A percentile compares a stretch with the other conserved stretches of the same genome.
These are phyloP conservation scores for Kalmusia sp. DNA, from an alignment of 2,329 filamentous ascomycete species.

Conservation along the genomic window DNA sequence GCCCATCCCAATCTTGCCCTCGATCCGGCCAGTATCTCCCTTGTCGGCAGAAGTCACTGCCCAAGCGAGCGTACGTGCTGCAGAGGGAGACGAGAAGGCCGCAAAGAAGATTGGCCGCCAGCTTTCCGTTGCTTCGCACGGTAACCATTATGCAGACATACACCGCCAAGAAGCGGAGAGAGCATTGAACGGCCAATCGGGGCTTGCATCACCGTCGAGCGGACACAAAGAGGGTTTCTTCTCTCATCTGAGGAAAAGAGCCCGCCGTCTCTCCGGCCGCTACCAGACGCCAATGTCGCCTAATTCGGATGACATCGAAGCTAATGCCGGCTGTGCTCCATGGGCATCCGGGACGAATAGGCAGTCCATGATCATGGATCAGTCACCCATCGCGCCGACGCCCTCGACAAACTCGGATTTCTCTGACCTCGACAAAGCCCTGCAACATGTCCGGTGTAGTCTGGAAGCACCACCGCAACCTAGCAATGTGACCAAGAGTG, in stretches of 20 bases:
- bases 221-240: constrained; percentile 97
- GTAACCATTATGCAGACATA: constrained; percentile 89
- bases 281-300: constrained; percentile 84
- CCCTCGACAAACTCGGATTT: constrained; percentile 59
- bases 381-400: constrained; percentile 56
- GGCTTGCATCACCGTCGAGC: constrained; percentile 76
- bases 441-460: constrained; percentile 67
- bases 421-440: constrained; percentile 66
- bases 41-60: constrained; percentile 92
- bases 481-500: constrained; percentile 34
- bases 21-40: constrained; percentile 93
- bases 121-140: constrained; percentile 87
- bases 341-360: constrained; percentile 81
- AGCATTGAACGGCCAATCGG: constrained; percentile 82
- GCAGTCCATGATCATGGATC: constrained; percentile 78
- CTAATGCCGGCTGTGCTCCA: constrained; percentile 88
- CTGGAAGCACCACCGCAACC: constrained; percentile 56
- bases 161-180: constrained; percentile 92
- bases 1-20: constrained; percentile 95
- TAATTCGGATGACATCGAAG: constrained; percentile 84
- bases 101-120: constrained; percentile 95
- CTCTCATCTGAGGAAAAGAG: constrained; percentile 92
- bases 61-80: constrained; percentile 74
- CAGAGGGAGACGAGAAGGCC: constrained; percentile 67
- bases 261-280: constrained; percentile 87